These are phyloP conservation scores for Umbelopsis vinacea DNA, from an alignment of 192 early-diverging fungal species.

Conservation along the genomic window DNA sequence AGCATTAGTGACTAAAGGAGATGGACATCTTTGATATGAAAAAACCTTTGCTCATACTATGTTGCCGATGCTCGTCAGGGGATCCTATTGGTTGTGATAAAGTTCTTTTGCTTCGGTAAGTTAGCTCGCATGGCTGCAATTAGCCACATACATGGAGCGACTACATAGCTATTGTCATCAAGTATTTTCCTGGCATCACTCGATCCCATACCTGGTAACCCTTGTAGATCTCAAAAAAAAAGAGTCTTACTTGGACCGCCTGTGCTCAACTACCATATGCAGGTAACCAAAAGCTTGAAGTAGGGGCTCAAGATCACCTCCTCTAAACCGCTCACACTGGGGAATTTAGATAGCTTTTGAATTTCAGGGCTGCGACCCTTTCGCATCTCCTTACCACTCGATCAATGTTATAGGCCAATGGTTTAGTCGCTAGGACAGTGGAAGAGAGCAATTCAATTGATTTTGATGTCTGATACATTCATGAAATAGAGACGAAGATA, in stretches of 20 bases:
- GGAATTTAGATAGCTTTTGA: neutral
- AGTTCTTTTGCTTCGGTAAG: too few relatives aligned
- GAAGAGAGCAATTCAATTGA: neutral
- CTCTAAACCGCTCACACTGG: neutral
- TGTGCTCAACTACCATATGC: conserved; percentile 5
- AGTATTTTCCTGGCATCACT: neutral
- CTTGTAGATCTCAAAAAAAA: conserved; percentile 5
- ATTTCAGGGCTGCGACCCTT: neutral
- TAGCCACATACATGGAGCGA: neutral
- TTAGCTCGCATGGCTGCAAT: too few relatives aligned
- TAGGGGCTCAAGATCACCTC: conserved; percentile 9
- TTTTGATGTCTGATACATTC: neutral
- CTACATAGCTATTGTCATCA: neutral
- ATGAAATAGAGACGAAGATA: too few relatives aligned
- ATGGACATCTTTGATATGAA: neutral
- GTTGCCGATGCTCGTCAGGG: neutral
- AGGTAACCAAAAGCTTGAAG: neutral
- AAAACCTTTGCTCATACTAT: neutral
- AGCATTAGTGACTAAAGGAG: neutral
- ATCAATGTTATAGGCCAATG: neutral
- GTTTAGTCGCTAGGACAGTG: too few relatives aligned
- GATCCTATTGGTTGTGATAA: neutral
- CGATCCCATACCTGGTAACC: conserved; percentile 1
- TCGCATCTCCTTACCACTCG: neutral
- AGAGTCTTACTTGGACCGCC: neutral